Conservation (phyloP, 169 alveolate species). For the Eimeria sp. region DNA sequence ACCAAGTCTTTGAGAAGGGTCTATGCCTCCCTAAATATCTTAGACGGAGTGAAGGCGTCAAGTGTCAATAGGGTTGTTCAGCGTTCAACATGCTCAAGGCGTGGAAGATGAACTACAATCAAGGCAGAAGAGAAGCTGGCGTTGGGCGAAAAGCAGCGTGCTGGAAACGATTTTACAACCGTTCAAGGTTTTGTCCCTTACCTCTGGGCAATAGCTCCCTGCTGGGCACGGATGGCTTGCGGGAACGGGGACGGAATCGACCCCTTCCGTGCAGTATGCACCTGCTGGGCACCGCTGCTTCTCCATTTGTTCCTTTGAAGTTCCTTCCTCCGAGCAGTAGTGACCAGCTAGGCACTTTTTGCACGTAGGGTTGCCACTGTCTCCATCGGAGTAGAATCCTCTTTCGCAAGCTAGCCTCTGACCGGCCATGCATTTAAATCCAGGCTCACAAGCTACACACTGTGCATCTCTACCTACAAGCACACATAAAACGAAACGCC, state of each 20-base stretch:
- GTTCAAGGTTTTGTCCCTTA: not conserved
- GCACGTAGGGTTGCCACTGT: not conserved
- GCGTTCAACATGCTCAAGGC: not conserved
- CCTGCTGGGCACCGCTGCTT: conserved; percentile 74
- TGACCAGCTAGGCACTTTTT: conserved; percentile 35
- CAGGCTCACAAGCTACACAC: conserved; percentile 51
- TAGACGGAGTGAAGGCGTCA: not conserved
- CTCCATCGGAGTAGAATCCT: conserved; percentile 16
- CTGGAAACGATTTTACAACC: not conserved
- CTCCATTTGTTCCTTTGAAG: conserved; percentile 39
- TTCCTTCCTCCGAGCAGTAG: conserved; percentile 61
- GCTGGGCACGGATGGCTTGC: conserved; percentile 74
- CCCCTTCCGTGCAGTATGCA: conserved; percentile 39
- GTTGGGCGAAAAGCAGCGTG: too few species aligned
- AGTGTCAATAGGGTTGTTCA: not conserved
- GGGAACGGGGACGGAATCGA: conserved; percentile 23
- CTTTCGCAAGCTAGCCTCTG: conserved; percentile 15
- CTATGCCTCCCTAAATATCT: not conserved
- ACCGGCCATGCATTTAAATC: conserved; percentile 36
- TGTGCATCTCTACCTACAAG: conserved; percentile 18
- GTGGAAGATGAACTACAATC: not conserved
- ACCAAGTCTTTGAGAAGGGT: not conserved
- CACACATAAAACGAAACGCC: not conserved
- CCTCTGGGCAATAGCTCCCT: conserved; percentile 69
- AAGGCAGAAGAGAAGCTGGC: not conserved